These are phyloP conservation scores for Colletotrichum godetiae DNA, from an alignment of 2,329 filamentous ascomycete species.

Conservation along the genomic window DNA sequence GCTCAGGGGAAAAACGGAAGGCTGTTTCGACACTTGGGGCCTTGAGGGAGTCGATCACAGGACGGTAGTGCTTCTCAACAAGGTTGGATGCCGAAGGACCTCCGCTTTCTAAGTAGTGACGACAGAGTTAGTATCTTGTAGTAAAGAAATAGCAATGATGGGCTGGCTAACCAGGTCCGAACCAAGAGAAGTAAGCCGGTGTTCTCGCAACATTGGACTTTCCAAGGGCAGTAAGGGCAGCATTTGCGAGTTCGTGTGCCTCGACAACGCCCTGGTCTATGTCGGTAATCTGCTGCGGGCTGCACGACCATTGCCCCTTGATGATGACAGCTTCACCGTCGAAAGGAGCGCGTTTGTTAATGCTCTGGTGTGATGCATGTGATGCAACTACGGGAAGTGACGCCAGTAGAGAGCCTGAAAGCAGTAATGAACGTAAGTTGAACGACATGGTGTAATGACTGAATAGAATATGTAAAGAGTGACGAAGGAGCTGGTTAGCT, in stretches of 20 bases:
- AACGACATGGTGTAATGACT: not conserved
- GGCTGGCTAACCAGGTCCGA: not conserved
- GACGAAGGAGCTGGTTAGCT: no score
- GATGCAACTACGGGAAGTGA: not conserved
- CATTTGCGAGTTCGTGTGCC: conserved; percentile 14
- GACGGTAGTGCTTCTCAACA: conserved; percentile 3
- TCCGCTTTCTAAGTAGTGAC: not conserved
- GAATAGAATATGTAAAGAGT: no score
- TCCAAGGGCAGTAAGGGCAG: conserved; percentile 4
- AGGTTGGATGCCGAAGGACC: not conserved
- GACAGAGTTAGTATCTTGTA: not conserved
- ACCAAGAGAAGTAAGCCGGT: not conserved
- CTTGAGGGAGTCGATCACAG: not conserved
- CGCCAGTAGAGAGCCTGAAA: not conserved
- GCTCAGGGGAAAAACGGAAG: conserved; percentile 9
- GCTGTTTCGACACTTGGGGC: conserved; percentile 7
- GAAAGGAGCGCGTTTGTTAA: conserved; percentile 1
- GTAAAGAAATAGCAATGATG: not conserved
- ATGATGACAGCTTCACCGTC: conserved; percentile 13
- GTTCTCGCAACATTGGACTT: not conserved
- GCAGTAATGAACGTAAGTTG: not conserved
- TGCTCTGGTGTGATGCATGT: not conserved
- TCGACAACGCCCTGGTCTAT: conserved; percentile 10
- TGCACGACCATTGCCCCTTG: conserved; percentile 7
- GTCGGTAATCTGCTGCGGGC: not conserved